Evolutionary conservation across 495 filamentous ascomycete species (phyloP), one percentile per base, ranked within the genome.

Genomic region (Parmelia sp.): DNA sequence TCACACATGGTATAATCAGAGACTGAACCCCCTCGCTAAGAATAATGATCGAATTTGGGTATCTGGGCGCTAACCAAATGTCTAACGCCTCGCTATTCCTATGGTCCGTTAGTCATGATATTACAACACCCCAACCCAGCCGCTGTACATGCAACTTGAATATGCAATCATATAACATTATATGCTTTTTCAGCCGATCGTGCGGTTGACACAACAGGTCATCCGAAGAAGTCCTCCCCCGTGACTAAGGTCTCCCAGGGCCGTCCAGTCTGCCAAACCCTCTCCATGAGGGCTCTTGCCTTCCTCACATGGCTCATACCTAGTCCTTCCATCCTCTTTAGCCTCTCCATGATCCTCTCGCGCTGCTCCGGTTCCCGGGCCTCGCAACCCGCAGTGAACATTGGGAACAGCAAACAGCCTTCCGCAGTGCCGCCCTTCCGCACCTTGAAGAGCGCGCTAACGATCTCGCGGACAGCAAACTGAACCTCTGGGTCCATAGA

Each of bases 361-460:
- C 86, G 76, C 61, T 88, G 83, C 15, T 71, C 71, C 35, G 74
- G 64, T 55, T 86, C 80, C 55, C 76, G 71, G 4, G 86, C 83
- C 70, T 94, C 90, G 70, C 89, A 92, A 1, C 91, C 91, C 8
- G 90, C 91, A 12, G 88, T 89, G 73, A 95, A 94, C 74, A 95
- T 82, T 1, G 91, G 91, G 61, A 95, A 92, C 56, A 96, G 71
- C 9, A 91, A 77, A 70, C 88, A 90, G 6, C 85, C 85, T 73
- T 92, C 91, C 0, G 88, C 88, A 29, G 86, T 86, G 21, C 86
- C 85, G 23, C 88, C 86, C 19, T 78, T 75, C 31, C 83, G 76
- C 57, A 95, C 85, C 36, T 83, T 82, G n/a, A 72, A 75, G 65
- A 93, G 74, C 6, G 84, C 80, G 21, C 75, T 72, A 21, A 89